phyloP scores from a whole-genome alignment of 495 filamentous ascomycete genomes.

The Staphylotrichum longicolle region DNA sequence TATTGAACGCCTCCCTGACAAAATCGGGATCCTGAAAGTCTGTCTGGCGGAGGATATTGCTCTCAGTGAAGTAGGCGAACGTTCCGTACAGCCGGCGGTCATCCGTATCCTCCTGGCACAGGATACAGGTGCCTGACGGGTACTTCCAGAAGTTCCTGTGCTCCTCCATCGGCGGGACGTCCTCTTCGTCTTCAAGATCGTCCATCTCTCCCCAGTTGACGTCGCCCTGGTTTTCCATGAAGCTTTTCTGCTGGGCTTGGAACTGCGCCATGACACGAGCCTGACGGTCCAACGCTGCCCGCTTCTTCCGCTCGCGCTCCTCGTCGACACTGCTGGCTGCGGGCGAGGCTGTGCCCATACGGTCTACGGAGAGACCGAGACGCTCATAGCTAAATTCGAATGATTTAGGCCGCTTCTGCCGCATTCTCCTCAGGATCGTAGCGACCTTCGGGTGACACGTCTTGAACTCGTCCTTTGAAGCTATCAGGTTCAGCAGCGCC shows the following conservation, averaged over 20 bases:
- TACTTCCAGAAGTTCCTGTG: slow-evolving; percentile 83
- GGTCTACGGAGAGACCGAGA: slow-evolving; percentile 51
- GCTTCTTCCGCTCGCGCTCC: slow-evolving; percentile 82
- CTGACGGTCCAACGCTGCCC: slow-evolving; percentile 81
- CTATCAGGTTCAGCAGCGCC: slow-evolving; percentile 69
- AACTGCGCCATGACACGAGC: slow-evolving; percentile 95
- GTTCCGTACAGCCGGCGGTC: slow-evolving; percentile 87
- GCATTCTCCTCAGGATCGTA: slow-evolving; percentile 81
- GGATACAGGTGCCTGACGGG: slow-evolving; percentile 89
- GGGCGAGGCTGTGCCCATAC: slow-evolving; percentile 54
- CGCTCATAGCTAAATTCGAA: slow-evolving; percentile 62
- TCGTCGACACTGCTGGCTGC: slow-evolving; percentile 57
- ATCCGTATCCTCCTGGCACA: slow-evolving; percentile 94
- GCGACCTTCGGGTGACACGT: slow-evolving; percentile 80
- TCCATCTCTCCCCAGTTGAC: slow-evolving; percentile 81
- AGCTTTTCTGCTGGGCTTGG: slow-evolving; percentile 92
- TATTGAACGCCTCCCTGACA: slow-evolving; percentile 75
- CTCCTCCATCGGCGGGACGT: slow-evolving; percentile 61
- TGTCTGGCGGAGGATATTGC: slow-evolving; percentile 82
- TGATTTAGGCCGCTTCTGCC: slow-evolving; percentile 68
- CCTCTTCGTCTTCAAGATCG: slow-evolving; percentile 63
- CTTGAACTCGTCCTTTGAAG: slow-evolving; percentile 68
- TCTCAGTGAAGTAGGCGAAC: slow-evolving; percentile 84
- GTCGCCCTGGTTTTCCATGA: slow-evolving; percentile 78
- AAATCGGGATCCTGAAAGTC: slow-evolving; percentile 77